Conservation (phyloP, 2,329 filamentous ascomycete species). For the Aureobasidium sp. region DNA sequence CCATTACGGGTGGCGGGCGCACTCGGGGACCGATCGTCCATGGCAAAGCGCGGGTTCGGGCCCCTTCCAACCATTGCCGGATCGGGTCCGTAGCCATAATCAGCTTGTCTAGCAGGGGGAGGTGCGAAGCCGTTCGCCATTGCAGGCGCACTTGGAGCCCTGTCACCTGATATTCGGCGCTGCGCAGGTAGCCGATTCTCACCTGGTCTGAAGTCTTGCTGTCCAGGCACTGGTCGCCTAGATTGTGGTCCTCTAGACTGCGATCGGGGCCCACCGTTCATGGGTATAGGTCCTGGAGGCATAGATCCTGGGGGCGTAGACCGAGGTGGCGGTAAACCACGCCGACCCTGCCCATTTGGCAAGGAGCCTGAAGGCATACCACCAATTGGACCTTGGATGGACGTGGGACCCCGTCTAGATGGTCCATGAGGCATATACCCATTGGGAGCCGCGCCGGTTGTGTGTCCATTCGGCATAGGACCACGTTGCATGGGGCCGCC, state of each 20-base stretch:
- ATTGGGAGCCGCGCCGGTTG: not conserved
- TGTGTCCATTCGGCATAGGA: not conserved
- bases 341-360: not conserved
- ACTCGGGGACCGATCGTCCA: not conserved
- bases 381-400: not conserved
- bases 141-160: conserved; percentile 16
- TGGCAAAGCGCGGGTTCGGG: not conserved
- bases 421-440: not conserved
- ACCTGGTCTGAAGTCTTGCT: not conserved
- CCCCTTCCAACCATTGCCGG: not conserved
- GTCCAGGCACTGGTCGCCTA: not conserved
- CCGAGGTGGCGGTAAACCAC: not conserved
- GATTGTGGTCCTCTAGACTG: conserved; percentile 2
- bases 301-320: conserved; percentile 8
- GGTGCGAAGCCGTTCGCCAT: not conserved
- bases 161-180: not conserved
- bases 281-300: conserved; percentile 1
- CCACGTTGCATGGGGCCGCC: not conserved
- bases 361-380: not conserved
- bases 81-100: not conserved
- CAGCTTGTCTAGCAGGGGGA: not conserved
- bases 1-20: not conserved
- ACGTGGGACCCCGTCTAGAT: not conserved
- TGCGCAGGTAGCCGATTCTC: not conserved
- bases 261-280: not conserved